Conservation (phyloP, 345 rosid species). For the Brassica rapa region DNA sequence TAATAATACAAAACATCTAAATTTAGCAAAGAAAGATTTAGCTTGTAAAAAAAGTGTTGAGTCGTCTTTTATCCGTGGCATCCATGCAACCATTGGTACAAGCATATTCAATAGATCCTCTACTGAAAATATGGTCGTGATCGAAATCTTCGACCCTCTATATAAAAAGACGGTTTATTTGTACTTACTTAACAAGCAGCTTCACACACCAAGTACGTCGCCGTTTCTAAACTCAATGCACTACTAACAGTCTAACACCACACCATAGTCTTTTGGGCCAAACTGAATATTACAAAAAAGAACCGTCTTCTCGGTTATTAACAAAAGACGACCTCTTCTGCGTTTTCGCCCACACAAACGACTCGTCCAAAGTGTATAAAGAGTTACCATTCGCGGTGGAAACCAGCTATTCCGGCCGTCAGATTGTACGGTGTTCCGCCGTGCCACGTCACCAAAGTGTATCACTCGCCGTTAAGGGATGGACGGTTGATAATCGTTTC, state of each 20-base stretch:
- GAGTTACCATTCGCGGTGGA: conserved; percentile 49
- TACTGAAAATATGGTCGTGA: not conserved
- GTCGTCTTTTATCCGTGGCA: not conserved
- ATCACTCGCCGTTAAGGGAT: conserved; percentile 35
- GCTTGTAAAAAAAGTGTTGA: not conserved
- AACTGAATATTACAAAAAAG: not conserved
- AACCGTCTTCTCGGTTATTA: conserved; percentile 41
- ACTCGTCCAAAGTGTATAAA: conserved; percentile 39
- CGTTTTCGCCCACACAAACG: conserved; percentile 46
- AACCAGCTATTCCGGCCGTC: conserved; percentile 33
- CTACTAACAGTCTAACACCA: not conserved
- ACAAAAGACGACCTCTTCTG: conserved; percentile 60
- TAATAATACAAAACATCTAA: not conserved
- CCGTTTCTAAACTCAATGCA: not conserved
- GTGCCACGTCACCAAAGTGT: conserved; percentile 43
- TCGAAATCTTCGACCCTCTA: not conserved
- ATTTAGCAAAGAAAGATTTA: not conserved
- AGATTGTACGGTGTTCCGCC: conserved; percentile 63
- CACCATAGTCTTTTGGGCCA: not conserved
- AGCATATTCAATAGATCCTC: not conserved
- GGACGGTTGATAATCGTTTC: conserved; percentile 32
- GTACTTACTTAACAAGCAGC: not conserved
- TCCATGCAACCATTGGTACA: not conserved
- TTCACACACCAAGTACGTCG: not conserved
- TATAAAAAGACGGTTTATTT: no score